phyloP scores from a whole-genome alignment of 306 rosid species.

The Astragalus glycyphyllos region DNA sequence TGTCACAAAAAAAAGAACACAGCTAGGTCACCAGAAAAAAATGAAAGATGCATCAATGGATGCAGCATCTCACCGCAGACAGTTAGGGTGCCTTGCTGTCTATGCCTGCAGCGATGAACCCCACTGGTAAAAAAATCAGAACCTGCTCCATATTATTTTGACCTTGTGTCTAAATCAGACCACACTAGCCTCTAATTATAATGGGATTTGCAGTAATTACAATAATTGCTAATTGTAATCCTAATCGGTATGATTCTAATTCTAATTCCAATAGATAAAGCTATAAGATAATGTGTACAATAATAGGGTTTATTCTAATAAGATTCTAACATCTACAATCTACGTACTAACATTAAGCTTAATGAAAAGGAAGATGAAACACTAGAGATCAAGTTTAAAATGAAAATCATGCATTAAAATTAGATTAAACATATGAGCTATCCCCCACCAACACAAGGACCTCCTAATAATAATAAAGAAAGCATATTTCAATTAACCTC shows the following conservation, averaged over 20 bases:
- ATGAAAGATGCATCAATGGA: too few species aligned
- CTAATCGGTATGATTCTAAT: too few species aligned
- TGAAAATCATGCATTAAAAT: background rate
- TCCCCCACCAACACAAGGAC: conserved; percentile 19
- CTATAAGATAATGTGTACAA: too few species aligned
- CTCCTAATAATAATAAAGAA: background rate
- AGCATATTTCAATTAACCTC: conserved; percentile 26
- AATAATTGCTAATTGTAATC: background rate
- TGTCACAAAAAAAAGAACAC: too few species aligned
- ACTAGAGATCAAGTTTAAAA: background rate
- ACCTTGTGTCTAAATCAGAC: background rate
- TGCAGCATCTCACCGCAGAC: too few species aligned
- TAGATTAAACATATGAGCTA: conserved; percentile 29
- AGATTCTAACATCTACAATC: background rate
- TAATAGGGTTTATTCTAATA: too few species aligned
- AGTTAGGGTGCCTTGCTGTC: too few species aligned
- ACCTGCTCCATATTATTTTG: too few species aligned
- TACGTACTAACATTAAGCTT: conserved; percentile 7
- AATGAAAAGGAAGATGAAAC: conserved; percentile 18
- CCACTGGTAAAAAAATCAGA: too few species aligned
- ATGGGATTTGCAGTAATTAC: background rate
- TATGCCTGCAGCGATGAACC: too few species aligned
- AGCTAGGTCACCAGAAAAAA: too few species aligned
- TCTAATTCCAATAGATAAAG: too few species aligned
- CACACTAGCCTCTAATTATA: background rate